A percentile compares a stretch with the other conserved stretches of the same genome.
Conservation (phyloP, 768 basidiomycete species). For the Ephemerocybe angulata region DNA sequence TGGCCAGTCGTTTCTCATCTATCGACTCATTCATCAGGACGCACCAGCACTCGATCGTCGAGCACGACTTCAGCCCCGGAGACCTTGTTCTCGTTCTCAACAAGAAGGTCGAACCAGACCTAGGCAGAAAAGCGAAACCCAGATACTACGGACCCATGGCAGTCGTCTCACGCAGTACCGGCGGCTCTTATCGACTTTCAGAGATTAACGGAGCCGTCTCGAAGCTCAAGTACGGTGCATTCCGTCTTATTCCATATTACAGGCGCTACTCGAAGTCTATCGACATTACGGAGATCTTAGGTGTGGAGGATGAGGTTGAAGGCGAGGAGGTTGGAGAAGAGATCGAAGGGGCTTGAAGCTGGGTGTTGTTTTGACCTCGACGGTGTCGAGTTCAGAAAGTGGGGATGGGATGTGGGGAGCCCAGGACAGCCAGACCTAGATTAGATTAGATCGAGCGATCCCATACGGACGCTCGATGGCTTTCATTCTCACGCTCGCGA, state of each 20-base stretch:
- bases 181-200: constrained; percentile 23
- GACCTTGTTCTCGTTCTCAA: constrained; percentile 34
- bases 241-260: constrained; percentile 24
- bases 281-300: background rate
- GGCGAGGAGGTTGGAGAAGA: background rate
- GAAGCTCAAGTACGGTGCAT: constrained; percentile 21
- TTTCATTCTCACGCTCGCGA: too few species aligned
- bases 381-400: background rate
- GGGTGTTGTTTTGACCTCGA: background rate
- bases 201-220: constrained; percentile 25
- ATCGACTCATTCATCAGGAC: constrained; percentile 24
- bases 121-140: constrained; percentile 26
- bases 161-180: constrained; percentile 23
- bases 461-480: too few species aligned
- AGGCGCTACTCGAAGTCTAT: constrained; percentile 3
- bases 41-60: constrained; percentile 17
- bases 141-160: constrained; percentile 33
- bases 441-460: too few species aligned
- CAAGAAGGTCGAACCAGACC: constrained; percentile 24
- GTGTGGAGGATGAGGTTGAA: background rate
- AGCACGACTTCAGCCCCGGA: constrained; percentile 27
- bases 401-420: background rate
- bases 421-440: background rate
- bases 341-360: background rate
- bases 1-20: constrained; percentile 6